Base-by-base conservation (phyloP, 371 early-diverging fungal species). In the Fennellomyces sp. region DNA sequence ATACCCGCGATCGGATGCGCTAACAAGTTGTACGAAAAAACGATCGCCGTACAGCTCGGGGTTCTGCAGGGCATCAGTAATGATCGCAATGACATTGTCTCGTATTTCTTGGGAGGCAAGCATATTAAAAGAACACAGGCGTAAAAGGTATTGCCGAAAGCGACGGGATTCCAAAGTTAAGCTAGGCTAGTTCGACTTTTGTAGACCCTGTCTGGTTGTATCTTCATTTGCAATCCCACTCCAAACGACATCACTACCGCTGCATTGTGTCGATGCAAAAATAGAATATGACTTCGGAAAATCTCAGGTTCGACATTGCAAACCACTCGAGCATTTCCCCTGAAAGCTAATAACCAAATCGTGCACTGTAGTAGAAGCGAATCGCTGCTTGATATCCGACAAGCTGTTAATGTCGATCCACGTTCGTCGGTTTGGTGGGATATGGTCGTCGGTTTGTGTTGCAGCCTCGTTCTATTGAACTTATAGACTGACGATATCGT, bases 21-120 rank as follows among this genome's bases (percentile, higher is more conserved):
- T 31, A 5, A 63, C 27, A 28, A 70, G 41, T 19, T 57, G 38
- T 5, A 57, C 60, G 33, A 65, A 21, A 29, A 60, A 45, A 1
- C 31, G 56, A 39, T 69, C 58, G 19, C 59, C 65, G 35, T 61
- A 33, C 3, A 17, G 15, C 21, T 56, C 31, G 3, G 69, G 69
- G 29, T 50, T n/a, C 19, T 41, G 53, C 7, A 66, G 45, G 5
- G 62, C 45, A 5, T 62, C 30, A 6, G 47, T 31, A 12, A 64
- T 30, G 4, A 12, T 19, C 8, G 52, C 52, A 21, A 64, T 27
- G 17, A 54, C 27, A 6, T 54, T 7, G 17, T 54, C 26, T 31
- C 55, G 55, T 31, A 33, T 11, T 13, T 52, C 52, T 21, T 21
- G 5, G 5, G 13, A 39, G 17, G 39, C 13, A 39, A 39, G 17